A percentile compares a stretch with the other conserved stretches of the same genome.
Conservation (phyloP, 2,329 filamentous ascomycete genomes). For the Pseudogymnoascus sp. region DNA sequence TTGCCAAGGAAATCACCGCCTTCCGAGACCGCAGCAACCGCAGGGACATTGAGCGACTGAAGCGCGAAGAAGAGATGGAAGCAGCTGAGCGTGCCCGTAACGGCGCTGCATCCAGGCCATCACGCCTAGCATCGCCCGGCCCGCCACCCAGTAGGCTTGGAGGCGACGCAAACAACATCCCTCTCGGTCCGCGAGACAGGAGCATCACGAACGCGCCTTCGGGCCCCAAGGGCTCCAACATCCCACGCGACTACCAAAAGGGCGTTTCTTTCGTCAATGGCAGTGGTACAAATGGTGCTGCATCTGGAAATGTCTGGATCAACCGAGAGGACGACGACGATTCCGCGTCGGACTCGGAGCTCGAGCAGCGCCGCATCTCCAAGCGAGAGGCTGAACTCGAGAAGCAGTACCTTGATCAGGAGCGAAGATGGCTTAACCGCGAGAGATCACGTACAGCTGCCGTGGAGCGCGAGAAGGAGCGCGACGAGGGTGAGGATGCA, state of each 20-base stretch:
- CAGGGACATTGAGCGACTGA: conserved; percentile 78
- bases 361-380: conserved; percentile 62
- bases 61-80: conserved; percentile 87
- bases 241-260: conserved; percentile 66
- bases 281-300: conserved; percentile 54
- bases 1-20: conserved; percentile 86
- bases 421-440: conserved; percentile 83
- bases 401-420: conserved; percentile 73
- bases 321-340: conserved; percentile 77
- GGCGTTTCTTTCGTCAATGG: conserved; percentile 79
- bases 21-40: conserved; percentile 89
- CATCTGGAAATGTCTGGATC: conserved; percentile 38
- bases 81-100: conserved; percentile 72
- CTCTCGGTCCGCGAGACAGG: conserved; percentile 62
- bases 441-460: conserved; percentile 79
- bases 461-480: conserved; percentile 73
- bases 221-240: conserved; percentile 56
- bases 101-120: conserved; percentile 50
- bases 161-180: conserved; percentile 65
- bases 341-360: conserved; percentile 77
- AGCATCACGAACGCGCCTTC: conserved; percentile 69
- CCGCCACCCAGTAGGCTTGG: conserved; percentile 43
- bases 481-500: conserved; percentile 67
- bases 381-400: conserved; percentile 71
- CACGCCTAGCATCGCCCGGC: conserved; percentile 65